Percentiles rank a stretch among this genome's conserved stretches.
phyloP scores from a whole-genome alignment of 495 filamentous ascomycete species.

The Terfezia boudieri region DNA sequence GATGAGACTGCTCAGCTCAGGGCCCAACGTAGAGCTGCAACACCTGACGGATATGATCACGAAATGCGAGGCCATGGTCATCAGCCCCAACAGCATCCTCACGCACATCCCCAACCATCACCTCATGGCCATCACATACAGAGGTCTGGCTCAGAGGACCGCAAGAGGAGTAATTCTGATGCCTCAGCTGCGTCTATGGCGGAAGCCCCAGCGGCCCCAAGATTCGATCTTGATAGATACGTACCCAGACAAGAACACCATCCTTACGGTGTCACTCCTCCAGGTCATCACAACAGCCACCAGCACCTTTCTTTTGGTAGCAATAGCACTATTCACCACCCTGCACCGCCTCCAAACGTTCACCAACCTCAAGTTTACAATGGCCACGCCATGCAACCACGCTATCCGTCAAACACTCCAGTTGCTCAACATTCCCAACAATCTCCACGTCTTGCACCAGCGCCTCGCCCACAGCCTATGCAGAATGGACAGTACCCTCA shows the following conservation, averaged over 20 bases:
- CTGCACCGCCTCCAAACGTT: constrained; percentile 10
- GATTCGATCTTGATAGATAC: constrained; percentile 11
- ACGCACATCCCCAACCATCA: constrained; percentile 11
- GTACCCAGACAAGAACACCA: constrained; percentile 13
- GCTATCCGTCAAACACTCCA: constrained; percentile 9
- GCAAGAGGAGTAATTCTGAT: constrained; percentile 18
- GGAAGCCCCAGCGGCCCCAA: constrained; percentile 6
- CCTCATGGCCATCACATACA: constrained; percentile 13
- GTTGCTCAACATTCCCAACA: constrained; percentile 9
- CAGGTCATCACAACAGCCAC: constrained; percentile 5
- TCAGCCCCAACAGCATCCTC: constrained; percentile 4
- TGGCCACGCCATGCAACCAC: constrained; percentile 8
- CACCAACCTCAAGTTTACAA: constrained; percentile 13
- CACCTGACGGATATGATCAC: constrained; percentile 16
- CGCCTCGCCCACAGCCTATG: constrained; percentile 5
- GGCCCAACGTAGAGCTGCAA: constrained; percentile 7
- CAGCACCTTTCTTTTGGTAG: constrained; percentile 15
- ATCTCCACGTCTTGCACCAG: constrained; percentile 11
- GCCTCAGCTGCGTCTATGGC: constrained; percentile 10
- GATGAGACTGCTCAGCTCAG: constrained; percentile 18
- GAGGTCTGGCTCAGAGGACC: constrained; percentile 8
- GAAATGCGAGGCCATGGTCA: constrained; percentile 9
- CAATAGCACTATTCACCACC: constrained; percentile 3
- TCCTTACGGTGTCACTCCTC: constrained; percentile 9
- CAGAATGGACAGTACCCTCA: constrained; percentile 9